These are phyloP conservation scores for Ogataea thermomethanolica DNA, from an alignment of 805 yeast genomes.

Conservation along the genomic window DNA sequence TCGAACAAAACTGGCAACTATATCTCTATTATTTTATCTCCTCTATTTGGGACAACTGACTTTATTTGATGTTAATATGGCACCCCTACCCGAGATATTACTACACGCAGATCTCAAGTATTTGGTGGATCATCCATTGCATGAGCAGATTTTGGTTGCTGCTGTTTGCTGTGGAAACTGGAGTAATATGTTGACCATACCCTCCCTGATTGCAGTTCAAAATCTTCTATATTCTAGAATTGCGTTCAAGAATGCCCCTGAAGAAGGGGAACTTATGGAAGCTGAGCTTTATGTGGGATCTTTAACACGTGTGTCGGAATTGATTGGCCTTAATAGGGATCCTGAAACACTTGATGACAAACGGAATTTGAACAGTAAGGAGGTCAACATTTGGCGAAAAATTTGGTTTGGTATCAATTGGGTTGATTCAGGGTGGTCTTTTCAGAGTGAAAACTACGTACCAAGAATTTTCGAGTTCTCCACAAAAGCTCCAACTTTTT, in stretches of 20 bases:
- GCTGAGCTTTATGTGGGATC: constrained; percentile 37
- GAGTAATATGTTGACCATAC: constrained; percentile 37
- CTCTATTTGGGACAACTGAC: constrained; percentile 42
- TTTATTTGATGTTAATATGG: constrained; percentile 26
- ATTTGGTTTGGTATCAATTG: constrained; percentile 50
- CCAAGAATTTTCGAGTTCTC: constrained; percentile 38
- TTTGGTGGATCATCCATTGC: constrained; percentile 38
- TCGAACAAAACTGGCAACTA: constrained; percentile 38
- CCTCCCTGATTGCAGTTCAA: constrained; percentile 42
- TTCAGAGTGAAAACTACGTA: constrained; percentile 31
- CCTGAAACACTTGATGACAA: constrained; percentile 32
- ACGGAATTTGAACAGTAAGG: constrained; percentile 13
- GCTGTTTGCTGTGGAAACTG: constrained; percentile 40
- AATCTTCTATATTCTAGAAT: constrained; percentile 38
- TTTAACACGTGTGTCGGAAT: constrained; percentile 41
- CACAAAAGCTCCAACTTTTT: constrained; percentile 41
- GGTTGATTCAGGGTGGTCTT: constrained; percentile 41
- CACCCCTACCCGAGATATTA: constrained; percentile 25
- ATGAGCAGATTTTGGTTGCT: constrained; percentile 34
- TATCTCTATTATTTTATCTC: constrained; percentile 40
- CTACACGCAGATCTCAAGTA: constrained; percentile 31
- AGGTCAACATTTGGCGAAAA: constrained; percentile 53
- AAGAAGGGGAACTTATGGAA: constrained; percentile 42
- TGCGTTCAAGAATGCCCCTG: constrained; percentile 44
- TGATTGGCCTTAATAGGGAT: constrained; percentile 48